Percentiles rank a stretch among this genome's conserved stretches.
These are phyloP conservation scores for Fomes fomentarius DNA, from an alignment of 1,284 basidiomycete genomes.

Conservation along the genomic window DNA sequence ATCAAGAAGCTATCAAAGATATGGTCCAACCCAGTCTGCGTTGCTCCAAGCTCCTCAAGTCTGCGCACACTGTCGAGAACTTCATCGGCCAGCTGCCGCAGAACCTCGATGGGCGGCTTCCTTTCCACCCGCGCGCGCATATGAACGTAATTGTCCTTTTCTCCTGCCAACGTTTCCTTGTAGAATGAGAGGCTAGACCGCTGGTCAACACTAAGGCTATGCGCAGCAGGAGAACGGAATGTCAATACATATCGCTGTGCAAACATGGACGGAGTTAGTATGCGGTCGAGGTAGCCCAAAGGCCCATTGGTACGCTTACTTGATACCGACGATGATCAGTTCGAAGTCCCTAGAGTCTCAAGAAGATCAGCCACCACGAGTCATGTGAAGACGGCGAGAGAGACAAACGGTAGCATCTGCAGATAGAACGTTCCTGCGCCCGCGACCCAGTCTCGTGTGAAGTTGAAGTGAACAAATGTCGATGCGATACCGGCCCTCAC, in stretches of 20 bases:
- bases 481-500: slow-evolving; percentile 11
- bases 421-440: slow-evolving; percentile 6
- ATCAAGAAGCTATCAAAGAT: neutral
- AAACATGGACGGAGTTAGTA: neutral
- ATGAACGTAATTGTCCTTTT: slow-evolving; percentile 2
- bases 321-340: neutral
- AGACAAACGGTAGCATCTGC: slow-evolving; percentile 1
- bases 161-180: slow-evolving; percentile 2
- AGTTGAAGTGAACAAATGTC: slow-evolving; percentile 17
- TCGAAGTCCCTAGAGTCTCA: neutral
- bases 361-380: too few species aligned
- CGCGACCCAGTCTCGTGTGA: slow-evolving; percentile 10
- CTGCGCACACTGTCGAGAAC: neutral
- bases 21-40: neutral
- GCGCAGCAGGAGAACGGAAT: neutral
- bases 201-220: neutral
- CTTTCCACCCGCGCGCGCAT: neutral
- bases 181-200: slow-evolving; percentile 5
- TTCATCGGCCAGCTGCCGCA: neutral
- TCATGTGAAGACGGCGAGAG: too few species aligned
- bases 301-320: neutral
- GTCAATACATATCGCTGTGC: slow-evolving; percentile 4
- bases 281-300: neutral
- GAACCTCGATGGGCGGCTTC: neutral
- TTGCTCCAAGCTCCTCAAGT: neutral